Evolutionary conservation across 257 asterid species (phyloP), one percentile per base, ranked within the genome.

Genomic region (Solanum tarapatanum): DNA sequence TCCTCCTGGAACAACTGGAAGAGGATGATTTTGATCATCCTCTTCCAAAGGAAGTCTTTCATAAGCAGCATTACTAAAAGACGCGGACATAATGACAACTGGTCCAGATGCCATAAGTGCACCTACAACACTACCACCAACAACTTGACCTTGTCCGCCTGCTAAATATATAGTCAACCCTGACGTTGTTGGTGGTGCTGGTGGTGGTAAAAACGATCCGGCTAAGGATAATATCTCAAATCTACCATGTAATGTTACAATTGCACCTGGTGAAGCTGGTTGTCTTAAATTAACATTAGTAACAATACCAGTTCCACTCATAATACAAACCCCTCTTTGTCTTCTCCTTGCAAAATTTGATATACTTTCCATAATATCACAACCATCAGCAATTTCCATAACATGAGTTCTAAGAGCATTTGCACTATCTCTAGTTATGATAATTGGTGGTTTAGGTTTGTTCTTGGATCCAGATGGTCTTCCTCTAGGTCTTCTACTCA

Each of bases 101-200:
- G 99, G 98, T 5, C 99, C 98, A 0, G 97, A 89, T 0, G 99
- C 99, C 33, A 95, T 72, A 69, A 96, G 94, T 87, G 93, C 94
- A 68, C 99, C 99, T 9, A 93, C 99, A 51, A 95, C 98, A 79
- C 96, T 90, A 10, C 99, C 99, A 3, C 99, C 99, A 8, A 96
- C 96, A 77, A 96, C 99, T 87, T 96, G 99, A 2, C 99, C 99
- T 91, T 96, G 99, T 11, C 98, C 98, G 30, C 98, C 99, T 2
- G 99, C 94, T 36, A 96, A 74, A 45, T 96, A 96, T 16, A 96
- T 92, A 7, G 98, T 96, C 87, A 96, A 69, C 36, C 96, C 91
- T 0, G 99, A 92, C 1, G 98, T 96, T 0, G 97, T 92, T 0
- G 98, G 92, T 0, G 98, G 98, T 5, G 98, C 99, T 0, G 99